Evolutionary conservation across 1,284 basidiomycete species (phyloP), one percentile per base, ranked within the genome.

Genomic region (Pholiota adiposa): DNA sequence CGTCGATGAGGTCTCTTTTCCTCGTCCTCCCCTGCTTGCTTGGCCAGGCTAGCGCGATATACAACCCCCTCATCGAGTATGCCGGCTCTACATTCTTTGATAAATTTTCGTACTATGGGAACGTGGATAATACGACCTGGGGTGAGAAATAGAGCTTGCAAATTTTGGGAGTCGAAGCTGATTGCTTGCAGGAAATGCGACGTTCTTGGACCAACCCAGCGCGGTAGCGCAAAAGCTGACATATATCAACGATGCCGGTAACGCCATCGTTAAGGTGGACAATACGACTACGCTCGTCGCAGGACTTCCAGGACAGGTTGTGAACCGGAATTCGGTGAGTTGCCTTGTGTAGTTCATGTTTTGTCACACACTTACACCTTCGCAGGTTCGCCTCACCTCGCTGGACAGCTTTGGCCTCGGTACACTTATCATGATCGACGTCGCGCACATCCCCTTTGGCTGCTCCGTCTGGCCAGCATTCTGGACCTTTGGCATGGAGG

Each of bases 381-480:
- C n/a, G n/a, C 67, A 84, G 83, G 69, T 86, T 43, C 81, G 85
- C 1, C 75, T 88, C 33, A 85, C 84, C 3, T 78, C 82, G 14
- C 71, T 78, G 44, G 82, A 85, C 51, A 72, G 70, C 1, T 87
- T 84, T 66, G 77, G 78, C 1, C 67, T 82, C 31, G 86, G 86
- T 0, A 80, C 77, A 1, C 74, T 89, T 7, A 77, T 82, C 67
- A 73, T 88, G 11, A 76, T 87, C 51, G 86, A 89, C 67, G 79
- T 76, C 1, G 60, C 80, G 6, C 86, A 88, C 65, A 66, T 88
- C 50, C 87, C 87, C 0, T 85, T 76, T 52, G 88, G 89, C 4
- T 90, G 89, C 67, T 88, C 86, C 8, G 88, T 83, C 0, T 86
- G 84, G 83, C 83, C 83, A 12, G 68, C 81, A 3, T 83, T 85